A percentile compares a stretch with the other conserved stretches of the same genome.
These are phyloP conservation scores for Gastrolobium villosum DNA, from an alignment of 306 rosid genomes.

Conservation along the genomic window DNA sequence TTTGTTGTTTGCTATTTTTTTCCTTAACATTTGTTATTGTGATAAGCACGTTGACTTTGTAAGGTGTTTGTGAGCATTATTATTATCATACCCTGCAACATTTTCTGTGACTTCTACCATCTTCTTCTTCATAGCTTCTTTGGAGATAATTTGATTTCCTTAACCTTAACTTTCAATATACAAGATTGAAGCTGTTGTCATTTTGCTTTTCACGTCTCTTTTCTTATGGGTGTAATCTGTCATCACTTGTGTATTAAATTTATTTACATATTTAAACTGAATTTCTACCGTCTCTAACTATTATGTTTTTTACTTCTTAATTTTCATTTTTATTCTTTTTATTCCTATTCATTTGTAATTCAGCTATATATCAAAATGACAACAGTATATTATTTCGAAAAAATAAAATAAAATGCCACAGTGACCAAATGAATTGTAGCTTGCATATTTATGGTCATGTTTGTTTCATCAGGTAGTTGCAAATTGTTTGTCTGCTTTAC, in stretches of 20 bases:
- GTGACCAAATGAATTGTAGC: slow-evolving; percentile 35
- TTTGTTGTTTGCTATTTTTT: neutral
- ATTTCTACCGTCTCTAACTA: slow-evolving; percentile 16
- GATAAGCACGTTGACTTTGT: slow-evolving; percentile 6
- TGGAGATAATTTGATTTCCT: slow-evolving; percentile 34
- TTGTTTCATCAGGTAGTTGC: slow-evolving; percentile 82
- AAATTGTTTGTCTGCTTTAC: slow-evolving; percentile 91
- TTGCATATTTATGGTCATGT: slow-evolving; percentile 21
- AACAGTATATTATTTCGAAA: slow-evolving; percentile 20
- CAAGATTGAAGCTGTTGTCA: neutral
- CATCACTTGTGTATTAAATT: neutral
- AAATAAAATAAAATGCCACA: neutral
- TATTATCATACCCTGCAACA: slow-evolving; percentile 27
- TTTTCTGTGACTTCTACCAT: slow-evolving; percentile 14
- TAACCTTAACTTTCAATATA: neutral
- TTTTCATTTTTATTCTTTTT: slow-evolving; percentile 7
- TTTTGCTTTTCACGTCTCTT: neutral
- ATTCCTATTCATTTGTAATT: slow-evolving; percentile 22
- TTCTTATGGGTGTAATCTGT: neutral
- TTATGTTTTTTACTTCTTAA: neutral
- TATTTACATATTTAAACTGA: slow-evolving; percentile 11
- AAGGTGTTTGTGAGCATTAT: slow-evolving; percentile 9
- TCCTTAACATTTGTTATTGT: slow-evolving; percentile 19
- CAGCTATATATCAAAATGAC: slow-evolving; percentile 5
- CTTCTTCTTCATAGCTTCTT: slow-evolving; percentile 23